Percentiles rank a stretch among this genome's conserved stretches.
Evolutionary conservation across 2,329 filamentous ascomycete genomes (phyloP).

Genomic region (Colletotrichum cereale): DNA sequence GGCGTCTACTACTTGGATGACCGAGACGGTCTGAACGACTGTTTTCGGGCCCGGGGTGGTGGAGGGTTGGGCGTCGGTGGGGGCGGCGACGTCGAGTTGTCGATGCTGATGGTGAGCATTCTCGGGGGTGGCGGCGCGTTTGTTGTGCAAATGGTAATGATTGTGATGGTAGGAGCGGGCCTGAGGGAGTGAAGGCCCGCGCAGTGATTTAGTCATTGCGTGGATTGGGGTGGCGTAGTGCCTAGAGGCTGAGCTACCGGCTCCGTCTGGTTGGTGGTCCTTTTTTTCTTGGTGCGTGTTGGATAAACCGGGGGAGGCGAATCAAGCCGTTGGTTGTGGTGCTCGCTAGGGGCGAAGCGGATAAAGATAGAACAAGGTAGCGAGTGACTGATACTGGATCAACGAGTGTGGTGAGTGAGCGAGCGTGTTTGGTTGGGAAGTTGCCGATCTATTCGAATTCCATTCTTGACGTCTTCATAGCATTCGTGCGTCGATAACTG

Average conservation of each 20-base stretch:
- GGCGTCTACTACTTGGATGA: constrained; percentile 65
- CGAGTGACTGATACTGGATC: constrained; percentile 28
- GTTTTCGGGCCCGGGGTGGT: constrained; percentile 48
- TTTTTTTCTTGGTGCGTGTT: background rate
- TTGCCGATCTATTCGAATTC: constrained; percentile 40
- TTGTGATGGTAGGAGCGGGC: constrained; percentile 51
- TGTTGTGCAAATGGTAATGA: constrained; percentile 49
- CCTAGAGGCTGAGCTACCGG: constrained; percentile 35
- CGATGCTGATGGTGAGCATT: constrained; percentile 45
- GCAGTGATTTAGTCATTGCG: constrained; percentile 60
- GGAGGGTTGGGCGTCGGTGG: constrained; percentile 39
- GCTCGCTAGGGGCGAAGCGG: constrained; percentile 29
- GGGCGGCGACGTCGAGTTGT: constrained; percentile 45
- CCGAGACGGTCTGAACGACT: constrained; percentile 67
- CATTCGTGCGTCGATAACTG: constrained; percentile 19
- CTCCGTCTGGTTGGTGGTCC: constrained; percentile 16
- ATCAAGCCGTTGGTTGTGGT: constrained; percentile 21
- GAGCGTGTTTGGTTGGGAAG: constrained; percentile 19
- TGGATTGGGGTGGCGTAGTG: constrained; percentile 50
- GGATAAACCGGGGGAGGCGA: constrained; percentile 35
- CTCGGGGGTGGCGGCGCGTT: constrained; percentile 46
- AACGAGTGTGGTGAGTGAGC: constrained; percentile 32
- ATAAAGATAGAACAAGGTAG: constrained; percentile 31
- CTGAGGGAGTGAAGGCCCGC: constrained; percentile 64
- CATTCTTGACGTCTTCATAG: constrained; percentile 36